Evolutionary conservation across 345 rosid genomes (phyloP).

Genomic region (Citrus mangshanensis): DNA sequence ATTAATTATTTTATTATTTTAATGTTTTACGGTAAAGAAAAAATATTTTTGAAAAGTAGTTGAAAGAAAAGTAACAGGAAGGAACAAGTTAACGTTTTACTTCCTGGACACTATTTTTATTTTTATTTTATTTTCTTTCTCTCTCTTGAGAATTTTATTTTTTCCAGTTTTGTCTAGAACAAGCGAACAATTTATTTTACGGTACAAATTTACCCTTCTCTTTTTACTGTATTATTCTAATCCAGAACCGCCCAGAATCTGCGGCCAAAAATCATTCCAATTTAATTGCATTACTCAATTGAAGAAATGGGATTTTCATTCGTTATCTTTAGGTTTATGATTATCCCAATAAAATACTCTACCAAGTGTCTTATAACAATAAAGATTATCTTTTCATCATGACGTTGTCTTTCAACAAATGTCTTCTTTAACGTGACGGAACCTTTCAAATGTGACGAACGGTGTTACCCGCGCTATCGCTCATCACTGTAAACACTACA

Average conservation of each 20-base stretch:
- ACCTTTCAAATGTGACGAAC: no score
- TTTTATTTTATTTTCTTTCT: no score
- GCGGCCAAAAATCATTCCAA: background rate
- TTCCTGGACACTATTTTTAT: background rate
- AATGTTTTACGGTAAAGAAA: background rate
- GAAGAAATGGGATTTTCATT: no score
- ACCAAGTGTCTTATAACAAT: background rate
- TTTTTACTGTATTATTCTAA: background rate
- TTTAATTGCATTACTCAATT: background rate
- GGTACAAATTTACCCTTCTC: background rate
- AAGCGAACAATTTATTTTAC: background rate
- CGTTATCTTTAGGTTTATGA: background rate
- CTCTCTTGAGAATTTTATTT: background rate
- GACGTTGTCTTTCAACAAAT: background rate
- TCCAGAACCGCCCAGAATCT: constrained; percentile 10
- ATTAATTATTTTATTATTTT: background rate
- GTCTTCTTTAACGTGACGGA: background rate
- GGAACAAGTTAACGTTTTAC: constrained; percentile 13
- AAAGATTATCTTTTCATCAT: no score
- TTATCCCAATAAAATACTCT: no score
- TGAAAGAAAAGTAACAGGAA: constrained; percentile 9
- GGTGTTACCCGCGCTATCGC: background rate
- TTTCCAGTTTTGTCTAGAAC: constrained; percentile 5
- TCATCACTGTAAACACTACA: no score
- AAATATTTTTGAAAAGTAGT: constrained; percentile 2